A percentile compares a stretch with the other conserved stretches of the same genome.
phyloP scores from a whole-genome alignment of 352 stramenopile species.

The Phytophthora multivora region DNA sequence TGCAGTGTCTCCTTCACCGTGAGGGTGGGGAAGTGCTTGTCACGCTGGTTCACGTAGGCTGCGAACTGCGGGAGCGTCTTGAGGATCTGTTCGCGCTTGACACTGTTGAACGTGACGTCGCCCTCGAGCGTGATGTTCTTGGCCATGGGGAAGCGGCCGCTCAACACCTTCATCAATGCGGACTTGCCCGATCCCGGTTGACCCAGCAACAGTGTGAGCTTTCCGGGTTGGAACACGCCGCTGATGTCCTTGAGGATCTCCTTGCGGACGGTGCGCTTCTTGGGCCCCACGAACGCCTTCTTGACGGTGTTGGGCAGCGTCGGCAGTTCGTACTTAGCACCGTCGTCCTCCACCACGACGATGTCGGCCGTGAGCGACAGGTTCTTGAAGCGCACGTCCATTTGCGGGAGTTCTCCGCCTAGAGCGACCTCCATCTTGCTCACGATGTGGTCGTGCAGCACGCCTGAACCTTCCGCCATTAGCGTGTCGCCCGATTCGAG shows the following conservation, averaged over 20 bases:
- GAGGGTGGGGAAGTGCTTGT: conserved; percentile 37
- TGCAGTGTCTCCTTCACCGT: conserved; percentile 44
- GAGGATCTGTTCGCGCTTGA: conserved; percentile 28
- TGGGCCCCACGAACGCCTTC: conserved; percentile 27
- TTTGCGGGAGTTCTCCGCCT: conserved; percentile 31
- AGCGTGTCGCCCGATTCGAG: conserved; percentile 13
- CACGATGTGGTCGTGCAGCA: conserved; percentile 13
- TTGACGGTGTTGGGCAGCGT: conserved; percentile 41
- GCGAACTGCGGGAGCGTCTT: conserved; percentile 46
- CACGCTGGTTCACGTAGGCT: conserved; percentile 39
- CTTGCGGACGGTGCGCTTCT: conserved; percentile 32
- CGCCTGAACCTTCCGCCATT: conserved; percentile 3
- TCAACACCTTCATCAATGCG: conserved; percentile 48
- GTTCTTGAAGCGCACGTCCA: conserved; percentile 53
- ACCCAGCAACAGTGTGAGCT: conserved; percentile 40
- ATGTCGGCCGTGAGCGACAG: conserved; percentile 43
- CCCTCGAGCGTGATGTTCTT: conserved; percentile 50
- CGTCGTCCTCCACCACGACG: conserved; percentile 28
- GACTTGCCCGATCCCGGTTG: conserved; percentile 46
- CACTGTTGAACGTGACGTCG: conserved; percentile 44
- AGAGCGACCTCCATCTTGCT: conserved; percentile 29
- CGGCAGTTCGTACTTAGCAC: conserved; percentile 30
- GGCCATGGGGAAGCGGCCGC: conserved; percentile 33
- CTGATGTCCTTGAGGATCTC: conserved; percentile 47
- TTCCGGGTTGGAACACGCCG: conserved; percentile 36